Evolutionary conservation across 2,329 filamentous ascomycete species (phyloP), one percentile per base, ranked within the genome.

Genomic region (Scorias spongiosa): DNA sequence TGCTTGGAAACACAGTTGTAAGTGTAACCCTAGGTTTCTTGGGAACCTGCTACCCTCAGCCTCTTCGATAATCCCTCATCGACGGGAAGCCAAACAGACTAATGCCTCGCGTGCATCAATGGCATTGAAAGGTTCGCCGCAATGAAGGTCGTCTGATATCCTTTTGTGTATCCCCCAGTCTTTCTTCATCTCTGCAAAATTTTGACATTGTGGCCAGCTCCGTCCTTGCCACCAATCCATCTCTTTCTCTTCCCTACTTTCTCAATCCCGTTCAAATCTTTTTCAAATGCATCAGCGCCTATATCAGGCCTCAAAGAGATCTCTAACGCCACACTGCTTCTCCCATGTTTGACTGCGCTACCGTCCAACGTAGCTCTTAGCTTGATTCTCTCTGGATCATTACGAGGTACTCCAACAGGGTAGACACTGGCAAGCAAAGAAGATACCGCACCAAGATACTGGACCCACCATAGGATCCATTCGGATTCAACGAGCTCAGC

Each of bases 381-480:
- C 2, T 55, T 58, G 11, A 15, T 36, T 36, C 32, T 36, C 18
- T 72, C 55, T 18, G 63, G 61, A 14, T 64, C 61, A 47, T 66
- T 62, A 28, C 54, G 51, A 6, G 48, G 48, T 1, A 67, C 58
- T 1, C 80, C 79, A 1, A 75, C 70, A 1, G 80, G 80, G 59
- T 79, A 81, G 8, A 82, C 63, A 9, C 63, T 66, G 0, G 71
- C 74, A 28, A 81, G 62, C 9, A 82, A 56, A 5, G 65, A 65
- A 2, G 74, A 77, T 1, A 82, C 67, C 12, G 70, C 67, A 1
- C 80, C 80, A 1, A 81, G 53, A 53, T 80, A 83, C 42, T 67
- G 69, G 43, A 73, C 70, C 79, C 78, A 83, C 78, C 79, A 84
- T 10, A 71, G 65, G 45, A 72, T 66, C 49, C 71, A 68, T 0